Evolutionary conservation across 768 basidiomycete species (phyloP), one percentile per base, ranked within the genome.

Genomic region (Suillus ampliporus): DNA sequence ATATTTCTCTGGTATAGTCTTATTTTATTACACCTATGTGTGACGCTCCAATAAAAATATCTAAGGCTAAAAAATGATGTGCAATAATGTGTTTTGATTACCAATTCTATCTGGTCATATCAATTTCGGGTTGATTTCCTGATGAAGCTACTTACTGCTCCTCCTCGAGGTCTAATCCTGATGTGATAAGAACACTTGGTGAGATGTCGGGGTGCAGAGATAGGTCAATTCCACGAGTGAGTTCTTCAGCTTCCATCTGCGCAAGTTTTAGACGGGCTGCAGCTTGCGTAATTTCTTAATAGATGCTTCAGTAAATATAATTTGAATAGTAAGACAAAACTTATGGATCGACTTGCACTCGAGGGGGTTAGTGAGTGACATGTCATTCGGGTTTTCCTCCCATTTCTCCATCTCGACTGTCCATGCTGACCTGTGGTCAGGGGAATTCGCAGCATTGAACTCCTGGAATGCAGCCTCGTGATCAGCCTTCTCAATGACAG

Each of bases 101-200:
- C 31, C 35, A 37, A 17, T 26, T 19, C 26, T 53, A 10, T 21
- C 43, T 21, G 9, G 43, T 44, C 19, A n/a, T 44, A 44, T 44
- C 43, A 21, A 44, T 21, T 44, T 44, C 43, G 10, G n/a, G 43
- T 44, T 21, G 43, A 21, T 44, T 44, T 44, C 43, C 43, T 44
- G 44, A 13, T 46, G 23, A 1, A 44, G 23, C 5, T 19, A 61
- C 60, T 61, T 52, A 61, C 68, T 70, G 66, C 11, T 63, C 43
- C 37, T 61, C 66, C 52, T 70, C 66, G 6, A 68, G 57, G 57
- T 70, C 57, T 1, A 70, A 28, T 7, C 68, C 66, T 34, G 63
- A 59, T 9, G 50, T n/a, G 15, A 69, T 51, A 26, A 65, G 59
- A 28, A 64, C 53, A 4, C 50, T 47, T 44, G 47, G 43, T 9